A percentile compares a stretch with the other conserved stretches of the same genome.
Conservation (phyloP, 1,139 yeast genomes). For the Schwanniomyces etchellsii region DNA sequence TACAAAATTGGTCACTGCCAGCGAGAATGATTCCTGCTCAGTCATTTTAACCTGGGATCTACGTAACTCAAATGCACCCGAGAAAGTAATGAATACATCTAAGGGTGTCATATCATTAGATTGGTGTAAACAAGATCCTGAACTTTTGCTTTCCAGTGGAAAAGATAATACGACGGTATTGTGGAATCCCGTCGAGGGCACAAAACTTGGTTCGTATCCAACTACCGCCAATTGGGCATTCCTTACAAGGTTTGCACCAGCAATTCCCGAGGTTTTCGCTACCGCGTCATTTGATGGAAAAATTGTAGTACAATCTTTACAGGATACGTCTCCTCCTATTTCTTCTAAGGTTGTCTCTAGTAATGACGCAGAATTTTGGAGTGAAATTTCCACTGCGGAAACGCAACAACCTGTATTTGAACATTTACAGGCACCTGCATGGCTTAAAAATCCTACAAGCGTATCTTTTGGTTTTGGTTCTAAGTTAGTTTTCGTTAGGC, state of each 20-base stretch:
- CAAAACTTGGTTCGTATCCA: conserved; percentile 80
- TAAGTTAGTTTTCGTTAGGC: conserved; percentile 59
- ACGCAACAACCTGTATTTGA: conserved; percentile 68
- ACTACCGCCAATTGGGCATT: conserved; percentile 93
- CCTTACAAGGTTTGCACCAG: conserved; percentile 80
- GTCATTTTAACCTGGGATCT: conserved; percentile 89
- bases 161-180: conserved; percentile 82
- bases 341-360: conserved; percentile 40
- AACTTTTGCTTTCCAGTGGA: conserved; percentile 78
- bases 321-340: conserved; percentile 65
- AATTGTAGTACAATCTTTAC: conserved; percentile 77
- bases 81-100: conserved; percentile 62
- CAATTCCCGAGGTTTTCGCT: conserved; percentile 87
- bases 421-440: conserved; percentile 76
- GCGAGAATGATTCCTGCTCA: conserved; percentile 77
- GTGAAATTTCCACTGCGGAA: conserved; percentile 64
- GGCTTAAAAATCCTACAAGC: conserved; percentile 75
- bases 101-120: conserved; percentile 87
- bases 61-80: conserved; percentile 88
- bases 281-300: conserved; percentile 92
- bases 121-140: conserved; percentile 87
- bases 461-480: conserved; percentile 95
- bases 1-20: conserved; percentile 83
- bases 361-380: conserved; percentile 78
- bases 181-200: conserved; percentile 83